Evolutionary conservation across 164 flowering plant genomes (phyloP).

Genomic region (Vitis rupestris): DNA sequence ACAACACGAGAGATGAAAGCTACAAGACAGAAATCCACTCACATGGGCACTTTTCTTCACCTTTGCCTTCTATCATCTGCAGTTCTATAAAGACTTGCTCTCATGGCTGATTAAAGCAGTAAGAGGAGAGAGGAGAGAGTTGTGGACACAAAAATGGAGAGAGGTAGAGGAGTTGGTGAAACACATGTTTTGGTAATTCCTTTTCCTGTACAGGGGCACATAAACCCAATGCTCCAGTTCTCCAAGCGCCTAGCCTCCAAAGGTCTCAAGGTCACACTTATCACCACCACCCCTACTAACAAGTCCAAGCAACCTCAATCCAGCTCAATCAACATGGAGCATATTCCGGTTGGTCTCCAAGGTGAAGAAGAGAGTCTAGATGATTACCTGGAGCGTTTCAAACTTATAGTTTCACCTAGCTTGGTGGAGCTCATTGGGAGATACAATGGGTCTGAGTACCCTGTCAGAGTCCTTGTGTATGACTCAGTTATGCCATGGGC

Average conservation of each 20-base stretch:
- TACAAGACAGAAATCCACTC: too few species aligned
- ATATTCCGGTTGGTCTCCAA: conserved; percentile 24
- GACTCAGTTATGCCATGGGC: conserved; percentile 51
- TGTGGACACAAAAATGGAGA: neutral
- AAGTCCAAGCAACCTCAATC: conserved; percentile 1
- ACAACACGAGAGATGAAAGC: too few species aligned
- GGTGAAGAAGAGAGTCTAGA: conserved; percentile 1
- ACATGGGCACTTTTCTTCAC: too few species aligned
- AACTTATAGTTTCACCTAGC: conserved; percentile 8
- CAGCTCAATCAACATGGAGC: conserved; percentile 6
- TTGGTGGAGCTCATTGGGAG: conserved; percentile 28
- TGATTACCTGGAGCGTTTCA: conserved; percentile 4
- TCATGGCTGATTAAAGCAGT: too few species aligned
- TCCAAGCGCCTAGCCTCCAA: conserved; percentile 28
- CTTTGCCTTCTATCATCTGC: too few species aligned
- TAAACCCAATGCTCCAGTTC: conserved; percentile 42
- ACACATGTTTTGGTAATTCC: conserved; percentile 19
- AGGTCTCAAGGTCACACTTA: conserved; percentile 24
- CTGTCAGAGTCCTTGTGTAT: conserved; percentile 32
- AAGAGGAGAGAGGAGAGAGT: too few species aligned
- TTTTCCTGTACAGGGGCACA: conserved; percentile 37
- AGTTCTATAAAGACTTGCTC: too few species aligned
- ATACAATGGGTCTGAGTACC: neutral
- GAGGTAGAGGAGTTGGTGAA: neutral
- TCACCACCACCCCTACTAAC: conserved; percentile 16